Conservation (phyloP, 768 basidiomycete genomes). For the Mycena floridula region DNA sequence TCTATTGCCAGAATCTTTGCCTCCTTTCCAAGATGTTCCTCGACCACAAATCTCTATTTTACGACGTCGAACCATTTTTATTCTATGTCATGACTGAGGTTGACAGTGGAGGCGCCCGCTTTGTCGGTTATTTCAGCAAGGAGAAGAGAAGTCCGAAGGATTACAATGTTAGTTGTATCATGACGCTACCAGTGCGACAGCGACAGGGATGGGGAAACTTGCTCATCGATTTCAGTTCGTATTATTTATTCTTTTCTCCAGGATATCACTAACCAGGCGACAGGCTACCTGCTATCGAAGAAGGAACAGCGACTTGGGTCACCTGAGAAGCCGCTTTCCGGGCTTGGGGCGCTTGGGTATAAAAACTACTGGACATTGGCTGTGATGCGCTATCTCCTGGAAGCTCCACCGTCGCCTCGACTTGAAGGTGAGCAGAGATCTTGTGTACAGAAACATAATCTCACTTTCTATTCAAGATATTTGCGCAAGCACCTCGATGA, state of each 20-base stretch:
- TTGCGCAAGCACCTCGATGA: slow-evolving; percentile 83
- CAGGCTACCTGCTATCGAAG: slow-evolving; percentile 94
- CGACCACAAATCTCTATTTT: slow-evolving; percentile 97
- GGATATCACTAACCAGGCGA: not conserved
- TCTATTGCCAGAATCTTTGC: slow-evolving; percentile 98
- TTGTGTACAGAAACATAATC: slow-evolving; percentile 7
- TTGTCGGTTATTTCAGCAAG: slow-evolving; percentile 98
- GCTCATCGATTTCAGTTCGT: slow-evolving; percentile 96
- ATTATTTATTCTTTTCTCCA: not conserved
- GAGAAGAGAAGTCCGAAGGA: slow-evolving; percentile 96
- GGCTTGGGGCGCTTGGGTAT: slow-evolving; percentile 90
- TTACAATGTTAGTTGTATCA: slow-evolving; percentile 98
- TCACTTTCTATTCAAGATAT: slow-evolving; percentile 55
- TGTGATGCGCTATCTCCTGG: slow-evolving; percentile 71
- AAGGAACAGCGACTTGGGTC: slow-evolving; percentile 88
- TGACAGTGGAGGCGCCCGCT: slow-evolving; percentile 85
- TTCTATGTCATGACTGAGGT: slow-evolving; percentile 97
- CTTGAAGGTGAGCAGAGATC: slow-evolving; percentile 60
- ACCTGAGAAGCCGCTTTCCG: slow-evolving; percentile 94
- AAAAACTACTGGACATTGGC: slow-evolving; percentile 91
- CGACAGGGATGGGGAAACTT: slow-evolving; percentile 95
- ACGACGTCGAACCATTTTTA: slow-evolving; percentile 98
- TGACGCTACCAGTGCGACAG: slow-evolving; percentile 95
- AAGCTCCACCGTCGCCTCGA: slow-evolving; percentile 51
- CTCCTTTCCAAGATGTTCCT: slow-evolving; percentile 98